phyloP scores from a whole-genome alignment of 331 rosid species.

The Erythrophleum ivorense region DNA sequence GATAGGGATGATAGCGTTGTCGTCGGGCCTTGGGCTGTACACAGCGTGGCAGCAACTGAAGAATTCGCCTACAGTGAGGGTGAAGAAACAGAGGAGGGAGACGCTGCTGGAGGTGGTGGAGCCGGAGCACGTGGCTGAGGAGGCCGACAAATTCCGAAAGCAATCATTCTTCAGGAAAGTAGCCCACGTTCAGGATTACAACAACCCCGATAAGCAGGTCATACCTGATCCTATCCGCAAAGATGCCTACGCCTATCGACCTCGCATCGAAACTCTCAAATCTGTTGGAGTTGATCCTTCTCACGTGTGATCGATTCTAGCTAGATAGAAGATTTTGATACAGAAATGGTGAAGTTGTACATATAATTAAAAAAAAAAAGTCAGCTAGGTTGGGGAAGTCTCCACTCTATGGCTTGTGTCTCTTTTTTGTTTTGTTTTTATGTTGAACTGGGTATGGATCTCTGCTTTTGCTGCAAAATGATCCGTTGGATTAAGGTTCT shows the following conservation, averaged over 20 bases:
- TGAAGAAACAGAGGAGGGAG: conserved; percentile 75
- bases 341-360: no score
- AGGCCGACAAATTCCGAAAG: conserved; percentile 39
- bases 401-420: no score
- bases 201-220: conserved; percentile 40
- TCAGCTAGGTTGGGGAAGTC: neutral
- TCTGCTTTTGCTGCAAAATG: neutral
- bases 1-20: conserved; percentile 63
- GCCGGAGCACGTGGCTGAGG: conserved; percentile 71
- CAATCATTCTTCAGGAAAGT: conserved; percentile 76
- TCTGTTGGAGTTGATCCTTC: conserved; percentile 75
- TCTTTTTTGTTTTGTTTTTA: neutral
- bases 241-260: conserved; percentile 55
- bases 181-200: conserved; percentile 67
- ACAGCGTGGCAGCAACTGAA: conserved; percentile 77
- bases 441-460: neutral
- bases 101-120: conserved; percentile 87
- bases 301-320: neutral
- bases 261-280: conserved; percentile 57
- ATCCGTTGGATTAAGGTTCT: neutral
- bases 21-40: conserved; percentile 60
- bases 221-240: conserved; percentile 45
- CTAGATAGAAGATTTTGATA: no score
- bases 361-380: neutral
- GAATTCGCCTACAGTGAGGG: conserved; percentile 64